Evolutionary conservation across 2,329 filamentous ascomycete genomes (phyloP).

Genomic region (Cephalotrichum gorgonifer): DNA sequence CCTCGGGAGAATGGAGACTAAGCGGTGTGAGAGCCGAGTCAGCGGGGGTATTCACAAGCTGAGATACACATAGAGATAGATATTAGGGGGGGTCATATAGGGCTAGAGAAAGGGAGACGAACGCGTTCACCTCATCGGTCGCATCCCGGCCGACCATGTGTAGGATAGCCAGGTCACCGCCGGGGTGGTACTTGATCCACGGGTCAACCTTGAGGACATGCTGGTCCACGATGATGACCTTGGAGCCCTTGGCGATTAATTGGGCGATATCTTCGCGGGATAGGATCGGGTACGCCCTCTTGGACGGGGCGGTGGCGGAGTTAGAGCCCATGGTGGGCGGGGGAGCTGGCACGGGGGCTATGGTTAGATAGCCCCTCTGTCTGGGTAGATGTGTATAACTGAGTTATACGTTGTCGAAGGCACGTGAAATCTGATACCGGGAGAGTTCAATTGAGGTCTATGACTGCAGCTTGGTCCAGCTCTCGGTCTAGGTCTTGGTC

Average conservation of each 20-base stretch:
- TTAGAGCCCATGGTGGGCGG: neutral
- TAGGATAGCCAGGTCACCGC: conserved; percentile 79
- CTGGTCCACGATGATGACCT: conserved; percentile 71
- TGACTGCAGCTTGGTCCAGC: too few relatives aligned
- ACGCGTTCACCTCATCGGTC: conserved; percentile 90
- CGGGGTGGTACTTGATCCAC: conserved; percentile 85
- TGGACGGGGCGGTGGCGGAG: neutral
- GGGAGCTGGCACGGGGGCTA: neutral
- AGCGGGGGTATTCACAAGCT: neutral
- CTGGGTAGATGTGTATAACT: neutral
- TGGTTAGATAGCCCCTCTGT: neutral
- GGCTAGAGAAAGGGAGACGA: conserved; percentile 23
- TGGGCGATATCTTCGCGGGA: conserved; percentile 43
- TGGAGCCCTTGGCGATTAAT: conserved; percentile 70
- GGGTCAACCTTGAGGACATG: conserved; percentile 79
- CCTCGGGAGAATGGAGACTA: conserved; percentile 74
- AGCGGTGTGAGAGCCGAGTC: neutral
- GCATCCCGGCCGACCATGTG: conserved; percentile 94
- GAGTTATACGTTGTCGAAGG: neutral
- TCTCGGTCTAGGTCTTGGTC: too few relatives aligned
- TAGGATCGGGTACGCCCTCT: conserved; percentile 22
- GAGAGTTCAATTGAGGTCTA: too few relatives aligned
- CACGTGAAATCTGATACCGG: neutral
- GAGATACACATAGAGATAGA: neutral
- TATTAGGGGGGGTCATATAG: neutral